These are phyloP conservation scores for Saturnispora kantuleensis DNA, from an alignment of 805 yeast species.

Conservation along the genomic window DNA sequence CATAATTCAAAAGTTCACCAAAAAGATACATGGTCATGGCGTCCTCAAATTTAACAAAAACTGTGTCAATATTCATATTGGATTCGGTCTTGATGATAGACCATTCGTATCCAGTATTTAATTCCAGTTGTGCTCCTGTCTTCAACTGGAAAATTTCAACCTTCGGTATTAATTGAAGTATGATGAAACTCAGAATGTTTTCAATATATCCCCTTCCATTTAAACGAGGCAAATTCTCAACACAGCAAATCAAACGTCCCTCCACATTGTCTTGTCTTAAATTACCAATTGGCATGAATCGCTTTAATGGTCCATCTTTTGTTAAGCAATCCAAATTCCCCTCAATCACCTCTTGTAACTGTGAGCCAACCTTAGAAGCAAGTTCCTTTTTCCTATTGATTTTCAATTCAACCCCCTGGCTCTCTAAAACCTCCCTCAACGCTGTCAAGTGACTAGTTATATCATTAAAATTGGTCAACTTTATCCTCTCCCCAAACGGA, in stretches of 20 bases:
- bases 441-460: too few relatives aligned
- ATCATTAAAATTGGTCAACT: too few relatives aligned
- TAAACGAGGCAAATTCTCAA: conserved; percentile 17
- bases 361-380: too few relatives aligned
- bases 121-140: background rate
- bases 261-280: background rate
- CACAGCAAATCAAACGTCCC: conserved; percentile 11
- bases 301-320: background rate
- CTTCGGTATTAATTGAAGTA: conserved; percentile 7
- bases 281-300: background rate
- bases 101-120: conserved; percentile 17
- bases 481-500: too few relatives aligned
- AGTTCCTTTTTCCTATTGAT: too few relatives aligned
- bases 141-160: conserved; percentile 1
- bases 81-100: conserved; percentile 14
- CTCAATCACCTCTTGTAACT: too few relatives aligned
- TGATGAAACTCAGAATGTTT: conserved; percentile 11
- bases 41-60: conserved; percentile 24
- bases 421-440: too few relatives aligned
- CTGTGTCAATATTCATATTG: conserved; percentile 8
- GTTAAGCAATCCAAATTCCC: too few relatives aligned
- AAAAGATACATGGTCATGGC: conserved; percentile 20
- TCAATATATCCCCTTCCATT: conserved; percentile 15
- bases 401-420: too few relatives aligned
- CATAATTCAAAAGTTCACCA: conserved; percentile 6